phyloP scores from a whole-genome alignment of 2,329 filamentous ascomycete species.

The Pseudogymnoascus sp. region DNA sequence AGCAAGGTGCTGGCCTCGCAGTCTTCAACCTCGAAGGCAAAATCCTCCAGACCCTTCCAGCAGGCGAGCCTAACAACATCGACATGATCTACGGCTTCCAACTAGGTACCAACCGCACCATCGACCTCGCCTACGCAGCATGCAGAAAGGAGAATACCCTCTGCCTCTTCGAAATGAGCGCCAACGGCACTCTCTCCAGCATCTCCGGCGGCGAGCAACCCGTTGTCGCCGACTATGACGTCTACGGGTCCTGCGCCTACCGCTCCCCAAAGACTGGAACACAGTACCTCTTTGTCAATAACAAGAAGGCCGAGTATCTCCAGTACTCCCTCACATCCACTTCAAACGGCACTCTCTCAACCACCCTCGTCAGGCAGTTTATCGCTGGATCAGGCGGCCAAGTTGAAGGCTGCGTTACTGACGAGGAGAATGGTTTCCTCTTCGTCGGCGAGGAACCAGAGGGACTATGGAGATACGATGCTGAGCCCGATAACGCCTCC shows the following conservation, averaged over 20 bases:
- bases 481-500: slow-evolving; percentile 39
- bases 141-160: slow-evolving; percentile 45
- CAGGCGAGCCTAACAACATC: slow-evolving; percentile 46
- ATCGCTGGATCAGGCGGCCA: slow-evolving; percentile 44
- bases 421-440: slow-evolving; percentile 44
- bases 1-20: slow-evolving; percentile 40
- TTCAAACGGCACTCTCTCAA: slow-evolving; percentile 36
- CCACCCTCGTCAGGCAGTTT: slow-evolving; percentile 44
- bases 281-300: slow-evolving; percentile 49
- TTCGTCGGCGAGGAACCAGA: slow-evolving; percentile 46
- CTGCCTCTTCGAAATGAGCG: slow-evolving; percentile 44
- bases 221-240: slow-evolving; percentile 37
- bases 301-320: slow-evolving; percentile 46
- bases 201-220: slow-evolving; percentile 42
- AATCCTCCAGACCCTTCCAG: slow-evolving; percentile 37
- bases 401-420: slow-evolving; percentile 47
- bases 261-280: slow-evolving; percentile 39
- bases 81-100: slow-evolving; percentile 46
- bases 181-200: slow-evolving; percentile 36
- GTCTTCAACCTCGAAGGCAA: slow-evolving; percentile 45
- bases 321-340: slow-evolving; percentile 43
- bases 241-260: slow-evolving; percentile 48
- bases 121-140: slow-evolving; percentile 44
- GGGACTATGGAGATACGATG: slow-evolving; percentile 46
- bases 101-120: slow-evolving; percentile 33